These are phyloP conservation scores for Anthoceros angustus DNA, from an alignment of 225 moss, liverwort and hornwort species.

Conservation along the genomic window DNA sequence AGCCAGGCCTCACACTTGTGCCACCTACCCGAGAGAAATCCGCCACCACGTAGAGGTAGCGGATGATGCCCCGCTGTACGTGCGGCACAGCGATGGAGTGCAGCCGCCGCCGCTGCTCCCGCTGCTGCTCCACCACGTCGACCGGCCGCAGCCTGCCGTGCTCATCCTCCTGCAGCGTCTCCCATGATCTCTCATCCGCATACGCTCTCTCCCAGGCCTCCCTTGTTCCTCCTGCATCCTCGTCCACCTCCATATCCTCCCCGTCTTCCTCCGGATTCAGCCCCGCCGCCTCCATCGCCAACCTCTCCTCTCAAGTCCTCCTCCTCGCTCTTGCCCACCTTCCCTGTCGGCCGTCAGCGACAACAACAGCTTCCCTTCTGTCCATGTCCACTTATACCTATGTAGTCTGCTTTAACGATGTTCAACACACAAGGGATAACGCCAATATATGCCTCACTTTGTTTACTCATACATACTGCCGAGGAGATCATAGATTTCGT, in stretches of 20 bases:
- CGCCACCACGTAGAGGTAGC: constrained; percentile 38
- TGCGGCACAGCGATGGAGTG: constrained; percentile 72
- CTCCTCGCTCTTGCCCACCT: background rate
- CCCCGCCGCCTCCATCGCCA: constrained; percentile 7
- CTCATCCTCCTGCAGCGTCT: constrained; percentile 81
- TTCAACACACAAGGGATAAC: too few relatives aligned
- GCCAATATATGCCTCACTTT: too few relatives aligned
- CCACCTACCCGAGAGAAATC: too few relatives aligned
- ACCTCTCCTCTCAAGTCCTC: constrained; percentile 7
- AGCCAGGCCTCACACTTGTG: too few relatives aligned
- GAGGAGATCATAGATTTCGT: too few relatives aligned
- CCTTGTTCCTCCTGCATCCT: constrained; percentile 37
- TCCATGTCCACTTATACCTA: too few relatives aligned
- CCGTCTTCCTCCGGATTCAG: constrained; percentile 30
- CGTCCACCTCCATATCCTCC: constrained; percentile 38
- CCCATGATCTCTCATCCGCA: constrained; percentile 95
- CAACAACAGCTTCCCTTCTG: too few relatives aligned
- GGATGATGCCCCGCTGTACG: constrained; percentile 95
- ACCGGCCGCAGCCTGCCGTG: constrained; percentile 67
- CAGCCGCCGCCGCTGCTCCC: constrained; percentile 75
- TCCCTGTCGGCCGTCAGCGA: too few relatives aligned
- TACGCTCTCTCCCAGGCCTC: constrained; percentile 86
- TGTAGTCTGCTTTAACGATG: too few relatives aligned
- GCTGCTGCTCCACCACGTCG: constrained; percentile 79
- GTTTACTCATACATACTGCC: too few relatives aligned